Percentiles rank a stretch among this genome's conserved stretches.
phyloP scores from a whole-genome alignment of 2,329 filamentous ascomycete genomes.

The Clonostachys rosea region DNA sequence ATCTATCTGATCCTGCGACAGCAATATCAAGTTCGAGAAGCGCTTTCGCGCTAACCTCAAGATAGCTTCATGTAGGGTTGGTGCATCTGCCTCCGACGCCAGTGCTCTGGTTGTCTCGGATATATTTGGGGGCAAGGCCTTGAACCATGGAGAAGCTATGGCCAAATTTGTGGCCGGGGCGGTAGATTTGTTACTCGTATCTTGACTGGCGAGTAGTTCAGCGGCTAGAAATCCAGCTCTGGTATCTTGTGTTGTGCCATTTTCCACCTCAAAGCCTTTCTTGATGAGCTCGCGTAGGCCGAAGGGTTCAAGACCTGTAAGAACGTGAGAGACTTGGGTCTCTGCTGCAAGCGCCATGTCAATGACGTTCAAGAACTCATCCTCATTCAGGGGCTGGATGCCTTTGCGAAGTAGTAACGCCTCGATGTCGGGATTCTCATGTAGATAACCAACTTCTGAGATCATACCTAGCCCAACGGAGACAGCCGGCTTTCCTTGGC shows the following conservation, averaged over 20 bases:
- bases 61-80: slow-evolving; percentile 4
- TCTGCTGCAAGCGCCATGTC: slow-evolving; percentile 12
- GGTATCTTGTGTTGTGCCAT: slow-evolving; percentile 2
- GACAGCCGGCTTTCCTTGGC: slow-evolving; percentile 14
- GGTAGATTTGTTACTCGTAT: not conserved
- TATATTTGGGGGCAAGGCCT: not conserved
- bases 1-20: slow-evolving; percentile 16
- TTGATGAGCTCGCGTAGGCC: slow-evolving; percentile 9
- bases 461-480: slow-evolving; percentile 25
- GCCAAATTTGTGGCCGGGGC: not conserved
- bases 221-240: not conserved
- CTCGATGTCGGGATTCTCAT: slow-evolving; percentile 27
- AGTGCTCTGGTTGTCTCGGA: not conserved
- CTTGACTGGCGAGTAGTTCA: not conserved
- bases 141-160: not conserved
- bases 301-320: slow-evolving; percentile 14
- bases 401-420: slow-evolving; percentile 23
- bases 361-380: slow-evolving; percentile 18
- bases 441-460: slow-evolving; percentile 26
- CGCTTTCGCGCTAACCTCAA: slow-evolving; percentile 4
- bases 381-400: slow-evolving; percentile 23
- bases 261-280: slow-evolving; percentile 10
- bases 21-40: slow-evolving; percentile 13
- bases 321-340: slow-evolving; percentile 7
- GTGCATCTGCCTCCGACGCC: not conserved